Conservation (phyloP, 352 stramenopile genomes). For the Phytophthora syringae region DNA sequence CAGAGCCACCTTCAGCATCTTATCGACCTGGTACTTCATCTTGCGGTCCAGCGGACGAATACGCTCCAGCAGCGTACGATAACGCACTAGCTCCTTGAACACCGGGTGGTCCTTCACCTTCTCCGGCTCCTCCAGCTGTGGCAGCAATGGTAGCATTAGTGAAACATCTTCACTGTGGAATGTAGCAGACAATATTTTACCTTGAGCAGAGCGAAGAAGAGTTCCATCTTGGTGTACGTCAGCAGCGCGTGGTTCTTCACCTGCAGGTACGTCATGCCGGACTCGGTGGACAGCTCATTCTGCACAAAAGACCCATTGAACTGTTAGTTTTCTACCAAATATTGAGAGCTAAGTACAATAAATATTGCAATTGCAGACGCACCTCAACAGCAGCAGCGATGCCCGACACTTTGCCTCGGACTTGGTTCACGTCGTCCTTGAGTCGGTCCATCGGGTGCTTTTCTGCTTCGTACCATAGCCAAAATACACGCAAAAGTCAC, state of each 20-base stretch:
- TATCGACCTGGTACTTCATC: conserved; percentile 92
- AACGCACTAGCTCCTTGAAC: conserved; percentile 88
- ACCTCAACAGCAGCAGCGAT: conserved; percentile 57
- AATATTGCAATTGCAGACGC: background rate
- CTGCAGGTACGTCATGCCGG: conserved; percentile 82
- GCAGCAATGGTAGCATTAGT: conserved; percentile 1
- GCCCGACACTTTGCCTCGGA: conserved; percentile 59
- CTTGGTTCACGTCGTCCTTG: conserved; percentile 59
- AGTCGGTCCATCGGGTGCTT: conserved; percentile 58
- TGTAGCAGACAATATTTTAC: conserved; percentile 23
- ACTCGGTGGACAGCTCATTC: conserved; percentile 63
- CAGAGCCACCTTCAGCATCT: conserved; percentile 89
- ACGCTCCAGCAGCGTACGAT: conserved; percentile 85
- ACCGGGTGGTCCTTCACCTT: conserved; percentile 79
- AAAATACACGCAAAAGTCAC: conserved; percentile 16
- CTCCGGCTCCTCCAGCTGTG: conserved; percentile 70
- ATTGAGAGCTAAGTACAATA: too few relatives aligned
- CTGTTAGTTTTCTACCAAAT: background rate
- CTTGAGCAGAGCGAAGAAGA: conserved; percentile 88
- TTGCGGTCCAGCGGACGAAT: conserved; percentile 87
- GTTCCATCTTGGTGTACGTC: conserved; percentile 88
- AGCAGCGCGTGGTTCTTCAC: conserved; percentile 90
- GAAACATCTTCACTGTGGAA: background rate
- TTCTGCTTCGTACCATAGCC: conserved; percentile 32
- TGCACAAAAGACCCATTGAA: conserved; percentile 27